Evolutionary conservation across 1,139 yeast genomes (phyloP).

Genomic region (Scheffersomyces segobiensis): DNA sequence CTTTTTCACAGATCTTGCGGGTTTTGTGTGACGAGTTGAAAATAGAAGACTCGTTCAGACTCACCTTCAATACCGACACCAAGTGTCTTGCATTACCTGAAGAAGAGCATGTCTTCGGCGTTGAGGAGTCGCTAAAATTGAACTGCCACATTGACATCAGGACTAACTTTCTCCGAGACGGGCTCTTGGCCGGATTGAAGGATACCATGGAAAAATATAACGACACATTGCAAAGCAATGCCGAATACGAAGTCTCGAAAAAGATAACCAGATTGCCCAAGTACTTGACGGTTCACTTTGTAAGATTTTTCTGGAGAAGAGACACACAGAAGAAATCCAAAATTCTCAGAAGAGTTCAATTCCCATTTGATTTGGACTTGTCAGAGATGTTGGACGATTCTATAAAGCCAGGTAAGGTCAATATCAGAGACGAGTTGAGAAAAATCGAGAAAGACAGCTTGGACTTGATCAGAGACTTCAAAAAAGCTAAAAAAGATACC

Average conservation of each 20-base stretch:
- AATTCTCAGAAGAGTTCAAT: conserved; percentile 88
- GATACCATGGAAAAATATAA: conserved; percentile 80
- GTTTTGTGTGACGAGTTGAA: conserved; percentile 51
- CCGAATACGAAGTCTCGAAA: conserved; percentile 68
- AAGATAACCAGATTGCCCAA: conserved; percentile 82
- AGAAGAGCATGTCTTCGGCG: conserved; percentile 48
- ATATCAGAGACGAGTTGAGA: conserved; percentile 75
- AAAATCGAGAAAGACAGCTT: conserved; percentile 73
- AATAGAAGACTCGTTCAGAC: conserved; percentile 59
- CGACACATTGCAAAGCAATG: conserved; percentile 66
- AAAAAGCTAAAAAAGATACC: conserved; percentile 58
- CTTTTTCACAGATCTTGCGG: conserved; percentile 75
- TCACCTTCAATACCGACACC: conserved; percentile 62
- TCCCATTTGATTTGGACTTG: conserved; percentile 90
- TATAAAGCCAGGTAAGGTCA: conserved; percentile 63
- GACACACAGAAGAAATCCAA: conserved; percentile 90
- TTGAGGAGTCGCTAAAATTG: conserved; percentile 65
- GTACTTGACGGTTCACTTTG: conserved; percentile 86
- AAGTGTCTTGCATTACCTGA: conserved; percentile 61
- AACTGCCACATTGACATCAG: conserved; percentile 84
- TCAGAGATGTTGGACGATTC: conserved; percentile 82
- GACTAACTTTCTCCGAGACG: conserved; percentile 89
- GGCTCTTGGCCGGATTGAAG: conserved; percentile 69
- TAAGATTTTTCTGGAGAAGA: conserved; percentile 93
- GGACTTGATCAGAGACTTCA: conserved; percentile 73